Evolutionary conservation across 75 land plant genomes (phyloP), one percentile per base, ranked within the genome.

Genomic region (Larix kaempferi): DNA sequence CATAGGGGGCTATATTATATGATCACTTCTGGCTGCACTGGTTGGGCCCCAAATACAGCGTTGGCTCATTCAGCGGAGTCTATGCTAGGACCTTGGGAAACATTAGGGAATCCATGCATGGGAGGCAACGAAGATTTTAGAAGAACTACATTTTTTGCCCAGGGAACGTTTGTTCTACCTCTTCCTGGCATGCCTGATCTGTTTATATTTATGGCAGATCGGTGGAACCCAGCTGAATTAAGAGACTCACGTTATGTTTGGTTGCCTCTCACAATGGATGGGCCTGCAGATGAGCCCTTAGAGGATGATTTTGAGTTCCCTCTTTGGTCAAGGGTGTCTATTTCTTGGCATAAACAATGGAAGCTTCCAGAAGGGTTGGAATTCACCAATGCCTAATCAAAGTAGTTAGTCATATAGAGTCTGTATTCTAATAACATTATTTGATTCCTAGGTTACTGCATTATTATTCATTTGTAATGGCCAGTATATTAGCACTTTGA

Each of bases 21-120:
- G 99, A 86, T 95, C 77, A 98, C 99, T 2, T 98, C 99, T 63
- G 99, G 99, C 11, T 98, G 99, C 84, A 91, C 96, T 11, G 92
- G 99, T 6, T 98, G 99, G 99, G 91, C 92, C 3, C 98, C 99
- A 27, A 98, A 98, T 84, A 84, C 86, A 71, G 99, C 99, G 11
- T 71, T 95, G 71, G 92, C 90, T 59, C 99, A 98, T 83, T 94
- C 95, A n/a, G 89, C 99, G n/a, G 98, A 95, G 76, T 98, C 99
- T 33, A 87, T 98, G 82, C 83, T 98, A 91, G 99, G 99, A 19
- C 94, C 92, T 1, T 98, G 99, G 99, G 92, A 86, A 82, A 91
- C 98, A 23, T 84, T 98, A 76, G 99, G 99, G 56, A 93, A 95
- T 78, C 99, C 99, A 21, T 95, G 98, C 78, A 73, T 88, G 19